Base-by-base conservation (phyloP, 1,284 basidiomycete genomes). In the Lignosus rhinocerotis region DNA sequence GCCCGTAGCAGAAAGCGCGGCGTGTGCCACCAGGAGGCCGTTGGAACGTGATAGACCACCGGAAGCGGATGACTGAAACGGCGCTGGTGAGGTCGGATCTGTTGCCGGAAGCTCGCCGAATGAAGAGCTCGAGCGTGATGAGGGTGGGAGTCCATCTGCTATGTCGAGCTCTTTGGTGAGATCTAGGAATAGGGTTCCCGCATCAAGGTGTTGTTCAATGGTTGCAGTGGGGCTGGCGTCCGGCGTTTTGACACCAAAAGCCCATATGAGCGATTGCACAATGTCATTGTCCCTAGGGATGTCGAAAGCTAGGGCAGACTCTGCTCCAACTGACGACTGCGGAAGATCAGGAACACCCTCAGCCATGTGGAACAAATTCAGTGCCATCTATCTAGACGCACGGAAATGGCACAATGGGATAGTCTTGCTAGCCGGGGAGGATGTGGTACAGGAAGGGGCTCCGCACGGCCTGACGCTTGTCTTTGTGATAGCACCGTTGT, bases 181-280 rank as follows among this genome's bases (percentile, higher is more conserved):
- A 61, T 82, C 70, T 46, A 86, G 68, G 9, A 66, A 71, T 34
- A 83, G 71, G 38, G 72, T 71, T 0, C 85, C 84, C 8, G 76
- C 75, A 36, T 74, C 74, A 46, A 73, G 72, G 67, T 87, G 86
- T 56, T 79, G 74, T 6, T 71, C 69, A 53, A 87, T 71, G 45
- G 67, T 60, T 2, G 74, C 72, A 30, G 75, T 71, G n/a, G 73
- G 69, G 30, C 72, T 70, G 12, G 73, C 67, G n/a, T 65, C 69
- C 1, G 84, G 85, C 21, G 75, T 76, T 7, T 67, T 71, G 34
- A 76, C 73, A 0, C 79, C 78, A 64, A 80, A 81, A 3, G 86
- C 85, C 80, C 83, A 88, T 36, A 88, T 81, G 53, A 86, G 68
- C 16, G 67, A 61, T 64, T 82, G 77, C n/a, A 65, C 59, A 7